Evolutionary conservation across 164 flowering plant genomes (phyloP).

Genomic region (Euptelea pleiosperma): DNA sequence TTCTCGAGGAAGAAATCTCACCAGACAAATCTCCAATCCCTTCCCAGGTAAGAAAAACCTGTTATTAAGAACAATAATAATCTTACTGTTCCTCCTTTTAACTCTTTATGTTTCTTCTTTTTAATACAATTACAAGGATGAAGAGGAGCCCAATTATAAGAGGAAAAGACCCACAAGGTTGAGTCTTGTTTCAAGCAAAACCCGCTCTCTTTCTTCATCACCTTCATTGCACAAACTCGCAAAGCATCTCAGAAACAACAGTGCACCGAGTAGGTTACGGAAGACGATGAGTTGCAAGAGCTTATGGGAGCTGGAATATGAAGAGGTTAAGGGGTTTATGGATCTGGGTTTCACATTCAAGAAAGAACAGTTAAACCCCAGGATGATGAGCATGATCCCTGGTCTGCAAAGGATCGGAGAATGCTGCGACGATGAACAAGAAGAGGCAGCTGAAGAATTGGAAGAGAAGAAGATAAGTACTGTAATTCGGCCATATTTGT

Average conservation of each 20-base stretch:
- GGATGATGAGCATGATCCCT: slow-evolving; percentile 53
- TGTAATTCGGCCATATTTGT: slow-evolving; percentile 50
- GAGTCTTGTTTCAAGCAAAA: slow-evolving; percentile 13
- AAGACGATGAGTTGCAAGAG: slow-evolving; percentile 46
- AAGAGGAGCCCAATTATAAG: slow-evolving; percentile 6
- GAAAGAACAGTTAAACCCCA: slow-evolving; percentile 38
- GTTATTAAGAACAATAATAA: background rate
- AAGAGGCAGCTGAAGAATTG: slow-evolving; percentile 8
- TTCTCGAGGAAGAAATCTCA: slow-evolving; percentile 18
- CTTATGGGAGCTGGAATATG: slow-evolving; percentile 50
- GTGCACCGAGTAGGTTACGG: slow-evolving; percentile 13
- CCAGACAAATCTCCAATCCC: slow-evolving; percentile 6
- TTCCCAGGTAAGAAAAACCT: slow-evolving; percentile 11
- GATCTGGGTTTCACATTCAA: slow-evolving; percentile 64
- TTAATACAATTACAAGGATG: too few relatives aligned
- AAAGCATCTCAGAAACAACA: too few relatives aligned
- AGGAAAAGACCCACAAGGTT: slow-evolving; percentile 24
- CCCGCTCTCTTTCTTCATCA: slow-evolving; percentile 34
- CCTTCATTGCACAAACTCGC: slow-evolving; percentile 27
- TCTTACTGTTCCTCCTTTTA: background rate
- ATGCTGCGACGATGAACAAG: slow-evolving; percentile 1
- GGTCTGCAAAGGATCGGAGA: slow-evolving; percentile 45
- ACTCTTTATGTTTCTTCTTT: background rate
- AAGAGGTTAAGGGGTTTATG: slow-evolving; percentile 70
- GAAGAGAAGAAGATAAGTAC: slow-evolving; percentile 11